Percentiles rank a stretch among this genome's conserved stretches.
Conservation (phyloP, 2,329 filamentous ascomycete species). For the Paecilomyces variotii region DNA sequence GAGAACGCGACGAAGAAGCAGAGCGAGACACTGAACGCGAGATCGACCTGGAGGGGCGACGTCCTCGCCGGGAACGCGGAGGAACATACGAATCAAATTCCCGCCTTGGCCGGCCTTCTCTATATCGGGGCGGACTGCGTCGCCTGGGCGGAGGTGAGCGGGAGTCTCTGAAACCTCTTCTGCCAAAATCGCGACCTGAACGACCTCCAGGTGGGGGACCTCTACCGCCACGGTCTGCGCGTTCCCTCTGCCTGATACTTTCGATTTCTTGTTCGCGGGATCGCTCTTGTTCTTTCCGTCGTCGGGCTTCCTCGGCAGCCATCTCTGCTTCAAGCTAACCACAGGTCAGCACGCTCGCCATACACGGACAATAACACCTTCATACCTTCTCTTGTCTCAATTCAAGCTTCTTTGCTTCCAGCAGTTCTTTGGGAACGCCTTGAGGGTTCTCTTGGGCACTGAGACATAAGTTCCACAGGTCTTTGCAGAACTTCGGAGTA, state of each 20-base stretch:
- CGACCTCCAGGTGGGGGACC: constrained; percentile 19
- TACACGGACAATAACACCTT: not conserved
- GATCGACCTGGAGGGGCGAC: constrained; percentile 27
- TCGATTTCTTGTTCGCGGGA: constrained; percentile 64
- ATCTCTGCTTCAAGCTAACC: constrained; percentile 70
- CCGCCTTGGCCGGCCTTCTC: constrained; percentile 41
- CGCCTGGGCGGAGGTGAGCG: constrained; percentile 46
- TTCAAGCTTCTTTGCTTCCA: constrained; percentile 94
- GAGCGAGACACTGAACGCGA: constrained; percentile 19
- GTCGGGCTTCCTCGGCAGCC: constrained; percentile 65
- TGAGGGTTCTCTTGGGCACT: constrained; percentile 83
- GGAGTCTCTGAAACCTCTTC: constrained; percentile 41
- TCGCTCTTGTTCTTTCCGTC: constrained; percentile 62
- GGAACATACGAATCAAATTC: constrained; percentile 53
- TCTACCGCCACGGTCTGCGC: constrained; percentile 31
- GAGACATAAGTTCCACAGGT: constrained; percentile 83
- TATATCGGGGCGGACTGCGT: constrained; percentile 38
- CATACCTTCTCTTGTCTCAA: constrained; percentile 85
- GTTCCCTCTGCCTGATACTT: constrained; percentile 53
- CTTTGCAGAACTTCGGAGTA: constrained; percentile 79
- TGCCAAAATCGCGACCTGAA: constrained; percentile 38
- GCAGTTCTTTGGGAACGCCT: constrained; percentile 85
- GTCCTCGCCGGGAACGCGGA: constrained; percentile 31
- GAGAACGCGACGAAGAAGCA: constrained; percentile 25
- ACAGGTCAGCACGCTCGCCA: constrained; percentile 3